phyloP scores from a whole-genome alignment of 2,329 filamentous ascomycete species.

The Cercospora beticola region DNA sequence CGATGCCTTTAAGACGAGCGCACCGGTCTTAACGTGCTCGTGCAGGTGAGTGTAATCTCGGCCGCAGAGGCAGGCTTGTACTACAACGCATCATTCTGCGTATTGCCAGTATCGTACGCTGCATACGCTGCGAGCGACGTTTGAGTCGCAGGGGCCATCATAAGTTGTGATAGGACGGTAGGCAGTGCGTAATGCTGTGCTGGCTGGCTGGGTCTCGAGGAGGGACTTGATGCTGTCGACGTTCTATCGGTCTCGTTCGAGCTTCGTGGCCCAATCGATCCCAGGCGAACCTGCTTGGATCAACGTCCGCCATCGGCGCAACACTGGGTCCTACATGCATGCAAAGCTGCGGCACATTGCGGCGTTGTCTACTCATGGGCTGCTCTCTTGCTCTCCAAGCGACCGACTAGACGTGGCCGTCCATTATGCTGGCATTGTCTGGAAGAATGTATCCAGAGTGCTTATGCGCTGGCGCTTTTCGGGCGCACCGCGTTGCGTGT shows the following conservation, averaged over 20 bases:
- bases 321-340: background rate
- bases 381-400: background rate
- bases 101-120: background rate
- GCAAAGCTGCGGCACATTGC: background rate
- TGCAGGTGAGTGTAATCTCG: background rate
- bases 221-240: background rate
- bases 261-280: background rate
- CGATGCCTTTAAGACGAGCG: background rate
- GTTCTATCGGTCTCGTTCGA: background rate
- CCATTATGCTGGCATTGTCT: background rate
- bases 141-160: background rate
- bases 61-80: background rate
- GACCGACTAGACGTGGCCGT: background rate
- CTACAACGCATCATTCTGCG: background rate
- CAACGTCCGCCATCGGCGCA: background rate
- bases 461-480: background rate
- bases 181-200: background rate
- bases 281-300: background rate
- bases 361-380: background rate
- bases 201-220: background rate
- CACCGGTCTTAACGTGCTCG: background rate
- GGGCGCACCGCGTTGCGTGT: background rate
- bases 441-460: background rate
- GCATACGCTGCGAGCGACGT: background rate
- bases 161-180: background rate